These are phyloP conservation scores for Lomentospora prolificans DNA, from an alignment of 2,329 filamentous ascomycete genomes.

Conservation along the genomic window DNA sequence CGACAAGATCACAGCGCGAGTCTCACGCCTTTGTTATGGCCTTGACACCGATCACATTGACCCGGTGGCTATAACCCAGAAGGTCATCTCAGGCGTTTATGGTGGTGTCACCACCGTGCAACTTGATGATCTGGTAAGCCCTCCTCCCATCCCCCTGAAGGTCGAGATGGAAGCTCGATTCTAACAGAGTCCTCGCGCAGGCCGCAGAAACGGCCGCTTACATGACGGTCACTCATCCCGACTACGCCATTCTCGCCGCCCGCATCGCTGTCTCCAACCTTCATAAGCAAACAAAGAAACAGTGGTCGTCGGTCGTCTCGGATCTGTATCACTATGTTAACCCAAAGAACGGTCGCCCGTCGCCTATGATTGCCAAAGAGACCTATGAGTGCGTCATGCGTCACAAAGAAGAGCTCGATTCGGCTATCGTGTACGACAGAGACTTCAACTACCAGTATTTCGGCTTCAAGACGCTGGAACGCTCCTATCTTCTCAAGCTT, in stretches of 20 bases:
- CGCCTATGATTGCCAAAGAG: conserved; percentile 89
- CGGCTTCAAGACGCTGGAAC: conserved; percentile 97
- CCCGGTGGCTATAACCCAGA: conserved; percentile 95
- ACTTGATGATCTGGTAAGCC: conserved; percentile 88
- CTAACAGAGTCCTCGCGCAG: conserved; percentile 33
- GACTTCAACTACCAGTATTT: conserved; percentile 99
- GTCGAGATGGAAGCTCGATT: too few species aligned
- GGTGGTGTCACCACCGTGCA: conserved; percentile 95
- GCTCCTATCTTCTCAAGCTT: conserved; percentile 92
- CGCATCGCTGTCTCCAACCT: conserved; percentile 98
- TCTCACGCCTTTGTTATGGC: conserved; percentile 94
- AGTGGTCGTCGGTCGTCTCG: conserved; percentile 90
- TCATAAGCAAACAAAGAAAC: conserved; percentile 99
- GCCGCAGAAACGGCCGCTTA: conserved; percentile 98
- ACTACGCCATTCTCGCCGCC: conserved; percentile 96
- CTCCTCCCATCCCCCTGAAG: neutral
- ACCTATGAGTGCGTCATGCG: conserved; percentile 92
- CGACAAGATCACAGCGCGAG: conserved; percentile 99
- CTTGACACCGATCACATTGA: conserved; percentile 93
- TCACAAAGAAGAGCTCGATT: conserved; percentile 95
- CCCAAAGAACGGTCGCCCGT: conserved; percentile 72
- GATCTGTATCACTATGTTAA: conserved; percentile 96
- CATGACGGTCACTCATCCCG: conserved; percentile 98
- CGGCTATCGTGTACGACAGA: conserved; percentile 96
- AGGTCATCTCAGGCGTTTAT: conserved; percentile 98